Conservation (phyloP, 257 asterid genomes). For the Cinchona pubescens region DNA sequence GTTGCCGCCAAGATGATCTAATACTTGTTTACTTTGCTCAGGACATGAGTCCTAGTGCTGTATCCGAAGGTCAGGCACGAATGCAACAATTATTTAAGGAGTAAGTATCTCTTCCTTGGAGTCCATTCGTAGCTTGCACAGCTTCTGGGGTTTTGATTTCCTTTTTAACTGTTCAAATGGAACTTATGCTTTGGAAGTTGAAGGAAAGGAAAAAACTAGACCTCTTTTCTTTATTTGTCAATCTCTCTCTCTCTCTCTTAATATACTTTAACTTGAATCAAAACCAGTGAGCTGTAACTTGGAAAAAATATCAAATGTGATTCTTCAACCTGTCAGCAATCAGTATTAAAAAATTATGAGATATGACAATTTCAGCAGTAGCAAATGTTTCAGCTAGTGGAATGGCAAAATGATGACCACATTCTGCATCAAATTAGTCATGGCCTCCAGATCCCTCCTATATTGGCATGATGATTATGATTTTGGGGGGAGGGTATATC, state of each 20-base stretch:
- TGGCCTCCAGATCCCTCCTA: not conserved
- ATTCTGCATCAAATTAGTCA: not conserved
- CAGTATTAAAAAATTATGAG: not conserved
- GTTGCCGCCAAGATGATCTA: not conserved
- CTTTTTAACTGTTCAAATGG: not conserved
- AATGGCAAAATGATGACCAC: not conserved
- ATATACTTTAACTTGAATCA: not conserved
- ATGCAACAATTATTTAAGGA: conserved; percentile 59
- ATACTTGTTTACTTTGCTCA: conserved; percentile 30
- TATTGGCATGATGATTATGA: not conserved
- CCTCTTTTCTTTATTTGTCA: not conserved
- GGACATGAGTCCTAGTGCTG: conserved; percentile 75
- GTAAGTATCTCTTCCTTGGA: conserved; percentile 47
- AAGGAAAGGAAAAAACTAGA: not conserved
- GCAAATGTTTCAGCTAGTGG: not conserved
- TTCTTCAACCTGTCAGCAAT: not conserved
- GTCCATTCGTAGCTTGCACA: not conserved
- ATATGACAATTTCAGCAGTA: not conserved
- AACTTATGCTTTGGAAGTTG: not conserved
- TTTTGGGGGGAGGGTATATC: not conserved
- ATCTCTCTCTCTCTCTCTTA: too few species aligned
- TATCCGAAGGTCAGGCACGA: conserved; percentile 69
- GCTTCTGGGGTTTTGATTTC: not conserved
- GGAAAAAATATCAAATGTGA: not conserved
- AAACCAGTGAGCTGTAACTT: too few species aligned